Percentiles rank a stretch among this genome's conserved stretches.
phyloP scores from a whole-genome alignment of 768 basidiomycete species.

The Artomyces pyxidatus region DNA sequence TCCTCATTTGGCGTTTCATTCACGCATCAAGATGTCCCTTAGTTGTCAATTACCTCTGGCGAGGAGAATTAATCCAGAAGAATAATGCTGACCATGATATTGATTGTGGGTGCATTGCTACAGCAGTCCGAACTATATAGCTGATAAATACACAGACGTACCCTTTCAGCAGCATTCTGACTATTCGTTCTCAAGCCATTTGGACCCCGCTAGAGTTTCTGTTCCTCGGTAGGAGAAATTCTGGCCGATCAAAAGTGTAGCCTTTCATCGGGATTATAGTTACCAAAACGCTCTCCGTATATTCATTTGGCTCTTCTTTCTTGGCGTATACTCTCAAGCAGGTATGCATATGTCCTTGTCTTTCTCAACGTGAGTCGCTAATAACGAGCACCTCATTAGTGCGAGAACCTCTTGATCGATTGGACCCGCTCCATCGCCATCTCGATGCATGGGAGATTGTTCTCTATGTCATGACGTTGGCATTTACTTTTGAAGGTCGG shows the following conservation, averaged over 20 bases:
- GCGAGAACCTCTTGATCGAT: conserved; percentile 65
- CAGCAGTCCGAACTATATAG: neutral
- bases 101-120: conserved; percentile 45
- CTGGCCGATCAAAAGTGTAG: too few relatives aligned
- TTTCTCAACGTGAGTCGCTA: neutral
- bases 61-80: conserved; percentile 71
- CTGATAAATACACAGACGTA: conserved; percentile 48
- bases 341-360: conserved; percentile 33
- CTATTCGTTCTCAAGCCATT: conserved; percentile 55
- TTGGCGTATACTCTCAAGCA: conserved; percentile 76
- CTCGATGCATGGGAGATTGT: conserved; percentile 76
- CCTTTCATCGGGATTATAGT: conserved; percentile 35
- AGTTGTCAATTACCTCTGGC: conserved; percentile 83
- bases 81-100: conserved; percentile 70
- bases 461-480: conserved; percentile 69
- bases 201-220: conserved; percentile 69
- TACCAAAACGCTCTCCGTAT: conserved; percentile 86
- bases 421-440: conserved; percentile 43
- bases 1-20: neutral
- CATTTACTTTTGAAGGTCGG: conserved; percentile 76
- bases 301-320: conserved; percentile 67
- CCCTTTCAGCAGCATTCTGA: conserved; percentile 50
- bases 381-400: conserved; percentile 33
- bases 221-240: conserved; percentile 74
- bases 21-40: neutral